Conservation (phyloP, 140 eudicot genomes). For the Stevia rebaudiana region DNA sequence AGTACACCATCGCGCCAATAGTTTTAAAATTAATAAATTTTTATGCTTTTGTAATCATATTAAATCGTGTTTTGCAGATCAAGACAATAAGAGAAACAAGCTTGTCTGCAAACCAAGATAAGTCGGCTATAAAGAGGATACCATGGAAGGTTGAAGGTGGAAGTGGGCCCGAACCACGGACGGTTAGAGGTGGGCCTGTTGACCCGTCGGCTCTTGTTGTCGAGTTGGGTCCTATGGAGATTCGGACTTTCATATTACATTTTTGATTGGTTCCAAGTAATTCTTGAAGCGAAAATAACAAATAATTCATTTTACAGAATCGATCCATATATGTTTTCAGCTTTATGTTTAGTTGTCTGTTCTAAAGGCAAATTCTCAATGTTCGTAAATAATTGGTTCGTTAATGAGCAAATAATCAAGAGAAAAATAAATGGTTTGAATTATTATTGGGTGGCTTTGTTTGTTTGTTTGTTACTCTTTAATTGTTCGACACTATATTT, state of each 20-base stretch:
- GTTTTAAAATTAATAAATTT: not conserved
- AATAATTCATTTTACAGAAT: no score
- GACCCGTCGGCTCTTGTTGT: conserved; percentile 53
- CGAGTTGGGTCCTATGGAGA: conserved; percentile 98
- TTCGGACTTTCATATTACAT: conserved; percentile 64
- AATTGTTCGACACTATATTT: no score
- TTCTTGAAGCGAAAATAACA: not conserved
- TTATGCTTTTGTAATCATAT: not conserved
- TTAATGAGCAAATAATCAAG: no score
- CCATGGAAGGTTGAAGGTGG: conserved; percentile 68
- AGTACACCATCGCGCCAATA: conserved; percentile 26
- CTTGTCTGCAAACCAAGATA: conserved; percentile 86
- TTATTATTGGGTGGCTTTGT: no score
- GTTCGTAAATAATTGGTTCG: no score
- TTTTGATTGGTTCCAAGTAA: conserved; percentile 25
- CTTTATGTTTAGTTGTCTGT: no score
- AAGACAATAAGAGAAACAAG: conserved; percentile 60
- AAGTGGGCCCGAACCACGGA: conserved; percentile 18
- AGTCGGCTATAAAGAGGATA: conserved; percentile 50
- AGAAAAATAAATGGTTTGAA: no score
- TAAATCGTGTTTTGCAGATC: conserved; percentile 36
- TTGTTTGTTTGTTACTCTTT: no score
- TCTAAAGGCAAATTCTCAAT: no score
- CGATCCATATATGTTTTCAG: no score
- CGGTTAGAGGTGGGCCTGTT: conserved; percentile 55